Percentiles rank a stretch among this genome's conserved stretches.
Evolutionary conservation across 1,139 yeast species (phyloP).

Genomic region (Yamadazyma oceani): DNA sequence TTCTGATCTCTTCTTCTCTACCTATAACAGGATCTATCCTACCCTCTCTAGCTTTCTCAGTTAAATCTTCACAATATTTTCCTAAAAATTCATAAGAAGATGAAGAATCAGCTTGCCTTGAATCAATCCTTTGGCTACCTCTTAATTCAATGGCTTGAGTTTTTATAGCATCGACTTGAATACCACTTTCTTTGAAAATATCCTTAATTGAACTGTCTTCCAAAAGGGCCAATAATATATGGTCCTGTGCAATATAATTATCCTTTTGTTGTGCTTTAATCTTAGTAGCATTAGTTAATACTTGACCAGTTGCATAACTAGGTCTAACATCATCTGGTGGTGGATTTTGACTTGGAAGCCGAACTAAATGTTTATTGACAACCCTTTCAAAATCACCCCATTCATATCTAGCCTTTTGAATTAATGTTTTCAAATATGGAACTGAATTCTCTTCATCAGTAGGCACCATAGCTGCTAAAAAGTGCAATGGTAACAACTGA

Average conservation of each 20-base stretch:
- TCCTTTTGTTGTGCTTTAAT: slow-evolving; percentile 88
- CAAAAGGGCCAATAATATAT: slow-evolving; percentile 76
- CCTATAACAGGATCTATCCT: slow-evolving; percentile 98
- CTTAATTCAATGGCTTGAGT: slow-evolving; percentile 82
- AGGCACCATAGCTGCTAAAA: slow-evolving; percentile 89
- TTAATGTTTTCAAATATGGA: slow-evolving; percentile 75
- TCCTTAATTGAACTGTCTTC: slow-evolving; percentile 73
- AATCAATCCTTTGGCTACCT: slow-evolving; percentile 90
- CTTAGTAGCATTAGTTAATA: slow-evolving; percentile 67
- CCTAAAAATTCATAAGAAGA: slow-evolving; percentile 77
- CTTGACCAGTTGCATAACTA: slow-evolving; percentile 67
- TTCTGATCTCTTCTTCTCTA: slow-evolving; percentile 95
- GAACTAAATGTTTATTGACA: slow-evolving; percentile 77
- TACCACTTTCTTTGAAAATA: slow-evolving; percentile 71
- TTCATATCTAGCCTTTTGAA: slow-evolving; percentile 87
- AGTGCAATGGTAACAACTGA: slow-evolving; percentile 80
- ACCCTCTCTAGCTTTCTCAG: slow-evolving; percentile 91
- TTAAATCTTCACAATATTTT: slow-evolving; percentile 90
- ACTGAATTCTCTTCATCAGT: slow-evolving; percentile 67
- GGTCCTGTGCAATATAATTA: slow-evolving; percentile 91
- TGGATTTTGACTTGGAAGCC: slow-evolving; percentile 85
- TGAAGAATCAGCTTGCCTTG: slow-evolving; percentile 91
- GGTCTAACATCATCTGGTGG: slow-evolving; percentile 78
- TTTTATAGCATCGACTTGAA: slow-evolving; percentile 71
- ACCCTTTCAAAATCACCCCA: slow-evolving; percentile 77